Conservation (phyloP, 208 protist genomes). For the Trypanosomatidae sp. region DNA sequence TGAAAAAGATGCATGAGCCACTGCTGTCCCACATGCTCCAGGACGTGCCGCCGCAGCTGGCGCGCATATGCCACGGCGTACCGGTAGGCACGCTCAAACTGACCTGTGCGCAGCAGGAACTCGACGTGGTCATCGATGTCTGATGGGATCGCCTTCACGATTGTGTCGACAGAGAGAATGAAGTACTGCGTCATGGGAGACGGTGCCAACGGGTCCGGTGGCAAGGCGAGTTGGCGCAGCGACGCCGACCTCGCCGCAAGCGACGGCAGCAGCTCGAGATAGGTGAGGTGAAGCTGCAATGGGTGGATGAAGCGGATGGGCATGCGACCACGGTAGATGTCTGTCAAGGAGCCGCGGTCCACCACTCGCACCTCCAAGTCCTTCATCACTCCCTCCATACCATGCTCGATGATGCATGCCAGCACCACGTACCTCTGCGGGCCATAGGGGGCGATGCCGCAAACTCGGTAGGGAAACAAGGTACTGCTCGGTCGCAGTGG, state of each 20-base stretch:
- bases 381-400: conserved; percentile 37
- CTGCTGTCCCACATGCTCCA: conserved; percentile 23
- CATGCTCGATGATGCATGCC: conserved; percentile 35
- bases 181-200: conserved; percentile 40
- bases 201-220: conserved; percentile 6
- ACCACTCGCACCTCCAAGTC: conserved; percentile 77
- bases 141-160: conserved; percentile 47
- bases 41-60: conserved; percentile 30
- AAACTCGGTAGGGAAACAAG: conserved; percentile 51
- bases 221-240: neutral
- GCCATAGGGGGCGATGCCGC: conserved; percentile 65
- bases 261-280: conserved; percentile 8
- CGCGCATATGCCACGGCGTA: conserved; percentile 24
- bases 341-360: conserved; percentile 37
- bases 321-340: conserved; percentile 59
- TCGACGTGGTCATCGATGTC: conserved; percentile 72
- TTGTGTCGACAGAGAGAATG: conserved; percentile 49
- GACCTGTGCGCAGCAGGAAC: conserved; percentile 40
- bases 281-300: conserved; percentile 57
- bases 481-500: conserved; percentile 25
- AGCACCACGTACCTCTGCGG: conserved; percentile 48
- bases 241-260: neutral
- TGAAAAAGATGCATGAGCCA: conserved; percentile 35
- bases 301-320: conserved; percentile 53
- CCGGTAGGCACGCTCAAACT: conserved; percentile 47